These are phyloP conservation scores for Irpex sp. DNA, from an alignment of 1,284 basidiomycete species.

Conservation along the genomic window DNA sequence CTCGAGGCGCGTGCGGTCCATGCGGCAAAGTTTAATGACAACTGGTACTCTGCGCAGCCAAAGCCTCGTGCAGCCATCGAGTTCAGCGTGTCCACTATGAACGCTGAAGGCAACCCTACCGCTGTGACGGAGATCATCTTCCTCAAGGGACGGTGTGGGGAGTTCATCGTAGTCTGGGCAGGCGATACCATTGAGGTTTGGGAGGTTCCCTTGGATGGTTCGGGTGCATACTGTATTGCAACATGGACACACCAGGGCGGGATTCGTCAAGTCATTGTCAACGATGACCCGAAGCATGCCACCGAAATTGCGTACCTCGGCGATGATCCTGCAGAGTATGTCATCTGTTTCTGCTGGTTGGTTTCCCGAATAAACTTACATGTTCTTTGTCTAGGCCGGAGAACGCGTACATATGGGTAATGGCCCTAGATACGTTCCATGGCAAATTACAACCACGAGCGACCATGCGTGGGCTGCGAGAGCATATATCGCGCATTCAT, in stretches of 20 bases:
- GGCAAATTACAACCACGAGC: slow-evolving; percentile 18
- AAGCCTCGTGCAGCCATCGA: slow-evolving; percentile 20
- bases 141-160: slow-evolving; percentile 27
- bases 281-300: slow-evolving; percentile 26
- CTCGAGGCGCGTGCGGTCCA: slow-evolving; percentile 32
- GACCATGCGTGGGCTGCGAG: slow-evolving; percentile 15
- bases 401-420: slow-evolving; percentile 14
- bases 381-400: background rate
- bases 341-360: background rate
- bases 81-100: slow-evolving; percentile 18
- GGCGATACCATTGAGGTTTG: slow-evolving; percentile 26
- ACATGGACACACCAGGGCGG: slow-evolving; percentile 18
- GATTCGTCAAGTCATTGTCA: slow-evolving; percentile 26
- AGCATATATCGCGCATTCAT: slow-evolving; percentile 19
- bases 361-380: background rate
- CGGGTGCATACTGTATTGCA: slow-evolving; percentile 28
- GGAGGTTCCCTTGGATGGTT: slow-evolving; percentile 31
- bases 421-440: slow-evolving; percentile 25
- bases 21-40: slow-evolving; percentile 30
- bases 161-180: slow-evolving; percentile 27
- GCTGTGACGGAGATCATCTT: slow-evolving; percentile 27
- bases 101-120: slow-evolving; percentile 12
- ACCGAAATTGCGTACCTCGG: slow-evolving; percentile 22
- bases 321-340: slow-evolving; percentile 17
- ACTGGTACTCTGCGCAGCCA: slow-evolving; percentile 30